Percentiles rank a stretch among this genome's conserved stretches.
Evolutionary conservation across 441 rosid genomes (phyloP).

Genomic region (Pelargonium australe): DNA sequence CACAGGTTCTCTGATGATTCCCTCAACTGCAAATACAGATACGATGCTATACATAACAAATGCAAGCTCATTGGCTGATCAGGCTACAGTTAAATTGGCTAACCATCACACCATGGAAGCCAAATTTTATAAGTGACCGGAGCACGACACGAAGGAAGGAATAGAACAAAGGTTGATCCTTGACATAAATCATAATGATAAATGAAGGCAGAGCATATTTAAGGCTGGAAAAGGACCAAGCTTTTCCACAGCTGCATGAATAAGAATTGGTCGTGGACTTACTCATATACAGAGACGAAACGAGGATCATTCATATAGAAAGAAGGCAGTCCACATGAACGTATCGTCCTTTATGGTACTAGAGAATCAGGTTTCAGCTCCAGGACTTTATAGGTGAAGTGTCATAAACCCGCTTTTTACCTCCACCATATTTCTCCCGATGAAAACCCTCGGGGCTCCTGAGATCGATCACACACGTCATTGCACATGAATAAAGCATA

Average conservation of each 20-base stretch:
- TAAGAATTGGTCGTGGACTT: conserved; percentile 15
- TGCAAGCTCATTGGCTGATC: conserved; percentile 13
- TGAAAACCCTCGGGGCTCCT: conserved; percentile 18
- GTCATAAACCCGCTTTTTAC: conserved; percentile 18
- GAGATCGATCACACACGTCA: not conserved
- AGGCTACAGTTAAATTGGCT: conserved; percentile 10
- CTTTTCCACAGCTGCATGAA: conserved; percentile 17
- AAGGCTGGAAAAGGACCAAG: conserved; percentile 16
- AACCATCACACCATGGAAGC: conserved; percentile 16
- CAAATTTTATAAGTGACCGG: conserved; percentile 15
- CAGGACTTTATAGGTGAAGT: conserved; percentile 26
- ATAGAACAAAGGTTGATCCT: conserved; percentile 17
- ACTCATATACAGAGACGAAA: conserved; percentile 11
- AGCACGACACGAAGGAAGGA: conserved; percentile 11
- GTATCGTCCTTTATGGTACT: conserved; percentile 16
- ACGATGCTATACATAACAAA: conserved; percentile 29
- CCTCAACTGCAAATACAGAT: conserved; percentile 25
- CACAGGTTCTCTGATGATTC: conserved; percentile 9
- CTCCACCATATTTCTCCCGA: conserved; percentile 14
- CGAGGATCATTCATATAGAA: conserved; percentile 5
- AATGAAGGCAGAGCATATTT: conserved; percentile 19
- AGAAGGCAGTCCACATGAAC: conserved; percentile 12
- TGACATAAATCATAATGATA: not conserved
- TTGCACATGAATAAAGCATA: no score
- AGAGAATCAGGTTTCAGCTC: conserved; percentile 19